Evolutionary conservation across 768 basidiomycete species (phyloP).

Genomic region (Xanthoconium purpureum): DNA sequence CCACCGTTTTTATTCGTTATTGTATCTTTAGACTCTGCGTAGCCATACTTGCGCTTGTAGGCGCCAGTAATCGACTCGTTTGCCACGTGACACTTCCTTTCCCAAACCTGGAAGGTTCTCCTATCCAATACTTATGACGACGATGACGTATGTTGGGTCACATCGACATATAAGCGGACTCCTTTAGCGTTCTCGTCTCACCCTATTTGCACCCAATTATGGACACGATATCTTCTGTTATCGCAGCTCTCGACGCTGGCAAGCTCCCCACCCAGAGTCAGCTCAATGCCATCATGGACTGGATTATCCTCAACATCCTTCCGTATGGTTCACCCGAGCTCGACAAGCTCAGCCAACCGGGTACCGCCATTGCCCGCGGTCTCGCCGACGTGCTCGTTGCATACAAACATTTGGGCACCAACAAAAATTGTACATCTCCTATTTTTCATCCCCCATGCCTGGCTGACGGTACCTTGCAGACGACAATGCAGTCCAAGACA

Average conservation of each 20-base stretch:
- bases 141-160: background rate
- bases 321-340: slow-evolving; percentile 39
- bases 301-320: slow-evolving; percentile 47
- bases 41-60: slow-evolving; percentile 10
- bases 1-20: slow-evolving; percentile 5
- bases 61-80: background rate
- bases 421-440: slow-evolving; percentile 54
- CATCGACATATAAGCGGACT: background rate
- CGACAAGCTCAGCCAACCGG: slow-evolving; percentile 52
- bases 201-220: slow-evolving; percentile 32
- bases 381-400: slow-evolving; percentile 53
- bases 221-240: slow-evolving; percentile 59
- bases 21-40: slow-evolving; percentile 3
- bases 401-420: slow-evolving; percentile 49
- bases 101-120: slow-evolving; percentile 7
- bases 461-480: slow-evolving; percentile 34
- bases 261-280: slow-evolving; percentile 68
- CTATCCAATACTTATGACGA: slow-evolving; percentile 17
- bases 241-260: slow-evolving; percentile 68
- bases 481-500: slow-evolving; percentile 63
- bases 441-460: background rate
- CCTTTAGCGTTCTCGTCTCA: background rate
- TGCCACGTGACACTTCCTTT: slow-evolving; percentile 14
- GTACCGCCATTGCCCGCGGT: slow-evolving; percentile 48
- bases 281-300: slow-evolving; percentile 50